Evolutionary conservation across 139 green algal genomes (phyloP), one percentile per base, ranked within the genome.

Genomic region (Chlamydomonas sp.): DNA sequence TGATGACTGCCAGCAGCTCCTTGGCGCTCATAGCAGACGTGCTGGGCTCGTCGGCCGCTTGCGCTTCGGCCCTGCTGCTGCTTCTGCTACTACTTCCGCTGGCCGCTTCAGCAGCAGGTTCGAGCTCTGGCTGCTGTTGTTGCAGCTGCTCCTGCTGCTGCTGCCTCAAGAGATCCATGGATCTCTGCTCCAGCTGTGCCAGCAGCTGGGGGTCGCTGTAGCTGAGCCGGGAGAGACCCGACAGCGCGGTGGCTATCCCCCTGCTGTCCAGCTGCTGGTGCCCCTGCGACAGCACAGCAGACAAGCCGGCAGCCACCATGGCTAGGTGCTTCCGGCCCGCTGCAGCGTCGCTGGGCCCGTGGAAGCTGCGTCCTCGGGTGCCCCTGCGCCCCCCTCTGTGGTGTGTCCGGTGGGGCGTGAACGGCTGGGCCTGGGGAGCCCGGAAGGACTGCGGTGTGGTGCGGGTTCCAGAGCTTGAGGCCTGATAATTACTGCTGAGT

Each of bases 201-300:
- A 86, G 61, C 18, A 86, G 61, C 5, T 10, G n/a, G 4, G 15
- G 16, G 15, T 86, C 60, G n/a, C 79, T 57, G 71, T 80, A 86
- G 4, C 71, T 60, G 3, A 86, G 71, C 57, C 81, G 61, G 1
- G 60, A 69, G 20, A 86, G 4, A 3, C 71, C 81, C 15, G 12
- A 16, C 3, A 61, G 71, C 1, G 71, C 73, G 1, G 68, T 61
- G 0, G 81, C 81, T 20, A 86, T 71, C 58, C 71, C 81, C 16
- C n/a, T 69, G 16, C 71, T 71, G 69, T 86, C 59, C n/a, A 86
- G 72, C 7, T 2, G 3, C 10, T 16, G 60, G 8, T n/a, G 63
- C 1, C 59, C 16, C 12, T 72, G 69, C 18, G 69, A 73, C 60
- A 86, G n/a, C 2, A 86, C 61, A 5, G 60, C 20, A 9, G 72